These are phyloP conservation scores for Talaromyces adpressus DNA, from an alignment of 495 filamentous ascomycete species.

Conservation along the genomic window DNA sequence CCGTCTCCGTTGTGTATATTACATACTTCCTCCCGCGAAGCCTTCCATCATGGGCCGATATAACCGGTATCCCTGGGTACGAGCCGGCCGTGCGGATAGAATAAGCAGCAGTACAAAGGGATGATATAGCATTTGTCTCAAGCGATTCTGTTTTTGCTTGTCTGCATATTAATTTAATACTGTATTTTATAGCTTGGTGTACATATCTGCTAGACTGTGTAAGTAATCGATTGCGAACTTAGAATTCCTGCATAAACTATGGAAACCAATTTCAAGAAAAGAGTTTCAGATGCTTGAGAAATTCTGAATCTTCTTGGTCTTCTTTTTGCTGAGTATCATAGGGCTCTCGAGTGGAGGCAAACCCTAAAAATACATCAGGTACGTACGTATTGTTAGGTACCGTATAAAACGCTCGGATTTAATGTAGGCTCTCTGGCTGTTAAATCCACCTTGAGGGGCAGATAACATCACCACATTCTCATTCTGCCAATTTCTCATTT, in stretches of 20 bases:
- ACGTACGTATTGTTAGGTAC: background rate
- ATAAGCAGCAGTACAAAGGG: background rate
- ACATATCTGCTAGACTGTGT: background rate
- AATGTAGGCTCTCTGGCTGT: background rate
- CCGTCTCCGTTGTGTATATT: constrained; percentile 58
- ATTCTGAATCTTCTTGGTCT: too few relatives aligned
- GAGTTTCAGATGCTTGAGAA: background rate
- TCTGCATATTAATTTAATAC: background rate
- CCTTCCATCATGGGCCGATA: constrained; percentile 50
- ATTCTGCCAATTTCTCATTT: background rate
- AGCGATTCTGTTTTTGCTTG: background rate
- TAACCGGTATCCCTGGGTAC: constrained; percentile 68
- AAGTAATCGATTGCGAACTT: background rate
- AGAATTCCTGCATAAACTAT: background rate
- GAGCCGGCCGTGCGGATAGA: background rate
- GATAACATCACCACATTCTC: background rate
- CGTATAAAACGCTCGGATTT: background rate
- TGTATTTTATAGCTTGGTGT: background rate
- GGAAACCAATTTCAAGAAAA: background rate
- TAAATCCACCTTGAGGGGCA: background rate
- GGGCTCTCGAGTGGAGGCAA: background rate
- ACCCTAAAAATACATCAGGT: background rate
- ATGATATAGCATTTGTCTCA: background rate
- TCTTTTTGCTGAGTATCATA: background rate
- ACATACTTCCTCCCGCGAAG: constrained; percentile 73